phyloP scores from a whole-genome alignment of 352 stramenopile genomes.

The Globisporangium carolinianum region DNA sequence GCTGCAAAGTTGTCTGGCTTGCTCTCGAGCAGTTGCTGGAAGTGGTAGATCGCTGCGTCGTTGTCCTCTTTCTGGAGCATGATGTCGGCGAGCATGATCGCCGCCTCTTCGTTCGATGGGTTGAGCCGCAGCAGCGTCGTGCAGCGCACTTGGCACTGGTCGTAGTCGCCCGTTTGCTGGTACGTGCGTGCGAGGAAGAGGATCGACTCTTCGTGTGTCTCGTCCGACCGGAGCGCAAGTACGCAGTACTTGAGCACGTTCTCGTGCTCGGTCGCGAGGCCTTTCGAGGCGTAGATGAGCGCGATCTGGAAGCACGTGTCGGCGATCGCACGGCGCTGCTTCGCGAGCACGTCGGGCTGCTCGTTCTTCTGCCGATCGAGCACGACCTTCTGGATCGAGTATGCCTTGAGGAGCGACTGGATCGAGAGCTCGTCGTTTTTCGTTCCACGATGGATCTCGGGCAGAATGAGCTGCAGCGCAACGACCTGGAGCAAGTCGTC shows the following conservation, averaged over 20 bases:
- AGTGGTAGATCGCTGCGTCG: slow-evolving; percentile 84
- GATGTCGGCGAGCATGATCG: slow-evolving; percentile 89
- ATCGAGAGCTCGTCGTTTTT: slow-evolving; percentile 67
- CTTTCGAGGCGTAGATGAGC: slow-evolving; percentile 47
- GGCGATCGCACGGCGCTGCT: slow-evolving; percentile 64
- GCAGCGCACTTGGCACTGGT: slow-evolving; percentile 85
- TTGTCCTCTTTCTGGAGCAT: slow-evolving; percentile 87
- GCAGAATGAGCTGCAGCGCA: slow-evolving; percentile 68
- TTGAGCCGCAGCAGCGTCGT: slow-evolving; percentile 77
- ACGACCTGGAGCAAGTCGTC: slow-evolving; percentile 62
- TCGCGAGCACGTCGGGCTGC: slow-evolving; percentile 68
- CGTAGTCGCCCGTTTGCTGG: slow-evolving; percentile 65
- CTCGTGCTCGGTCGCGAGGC: slow-evolving; percentile 22
- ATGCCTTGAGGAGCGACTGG: slow-evolving; percentile 72
- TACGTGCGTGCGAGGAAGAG: slow-evolving; percentile 73
- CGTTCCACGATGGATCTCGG: slow-evolving; percentile 70
- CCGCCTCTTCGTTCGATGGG: slow-evolving; percentile 76
- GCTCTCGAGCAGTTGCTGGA: slow-evolving; percentile 83
- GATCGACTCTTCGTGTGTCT: slow-evolving; percentile 80
- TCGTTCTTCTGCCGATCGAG: slow-evolving; percentile 76
- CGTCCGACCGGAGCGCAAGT: slow-evolving; percentile 67
- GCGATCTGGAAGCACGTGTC: slow-evolving; percentile 85
- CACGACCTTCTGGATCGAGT: slow-evolving; percentile 82
- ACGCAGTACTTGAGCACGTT: slow-evolving; percentile 79
- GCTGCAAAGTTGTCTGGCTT: slow-evolving; percentile 89